Conservation (phyloP, 2,329 filamentous ascomycete genomes). For the Penicillium sp. region DNA sequence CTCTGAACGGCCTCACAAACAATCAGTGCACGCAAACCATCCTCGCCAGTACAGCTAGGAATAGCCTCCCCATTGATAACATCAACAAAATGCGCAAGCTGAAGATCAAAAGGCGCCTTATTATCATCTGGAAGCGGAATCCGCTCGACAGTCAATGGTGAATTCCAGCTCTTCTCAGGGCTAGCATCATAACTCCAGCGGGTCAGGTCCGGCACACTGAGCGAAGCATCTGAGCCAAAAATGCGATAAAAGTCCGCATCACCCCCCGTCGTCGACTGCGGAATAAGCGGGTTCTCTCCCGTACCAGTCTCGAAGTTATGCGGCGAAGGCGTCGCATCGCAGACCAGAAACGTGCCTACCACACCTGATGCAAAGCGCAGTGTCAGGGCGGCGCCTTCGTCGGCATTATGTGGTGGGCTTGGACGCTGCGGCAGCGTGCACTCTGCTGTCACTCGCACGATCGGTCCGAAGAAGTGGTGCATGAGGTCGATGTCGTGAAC, state of each 20-base stretch:
- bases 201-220: slow-evolving; percentile 57
- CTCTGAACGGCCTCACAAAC: slow-evolving; percentile 54
- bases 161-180: slow-evolving; percentile 45
- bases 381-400: slow-evolving; percentile 57
- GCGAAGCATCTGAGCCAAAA: slow-evolving; percentile 51
- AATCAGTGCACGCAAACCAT: slow-evolving; percentile 52
- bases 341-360: slow-evolving; percentile 58
- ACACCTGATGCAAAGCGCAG: slow-evolving; percentile 54
- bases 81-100: slow-evolving; percentile 52
- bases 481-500: slow-evolving; percentile 62
- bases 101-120: slow-evolving; percentile 52
- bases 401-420: slow-evolving; percentile 42
- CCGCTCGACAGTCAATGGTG: slow-evolving; percentile 34
- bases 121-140: slow-evolving; percentile 27
- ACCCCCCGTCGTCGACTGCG: slow-evolving; percentile 32
- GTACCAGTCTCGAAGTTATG: slow-evolving; percentile 59
- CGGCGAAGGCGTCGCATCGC: slow-evolving; percentile 52
- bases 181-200: slow-evolving; percentile 47
- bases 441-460: slow-evolving; percentile 53
- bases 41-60: slow-evolving; percentile 50
- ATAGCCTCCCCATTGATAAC: slow-evolving; percentile 46
- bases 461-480: slow-evolving; percentile 56
- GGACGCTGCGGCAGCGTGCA: slow-evolving; percentile 45
- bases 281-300: slow-evolving; percentile 57
- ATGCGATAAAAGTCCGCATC: slow-evolving; percentile 53